Evolutionary conservation across 2,329 filamentous ascomycete species (phyloP).

Genomic region (Exophiala oligosperma): DNA sequence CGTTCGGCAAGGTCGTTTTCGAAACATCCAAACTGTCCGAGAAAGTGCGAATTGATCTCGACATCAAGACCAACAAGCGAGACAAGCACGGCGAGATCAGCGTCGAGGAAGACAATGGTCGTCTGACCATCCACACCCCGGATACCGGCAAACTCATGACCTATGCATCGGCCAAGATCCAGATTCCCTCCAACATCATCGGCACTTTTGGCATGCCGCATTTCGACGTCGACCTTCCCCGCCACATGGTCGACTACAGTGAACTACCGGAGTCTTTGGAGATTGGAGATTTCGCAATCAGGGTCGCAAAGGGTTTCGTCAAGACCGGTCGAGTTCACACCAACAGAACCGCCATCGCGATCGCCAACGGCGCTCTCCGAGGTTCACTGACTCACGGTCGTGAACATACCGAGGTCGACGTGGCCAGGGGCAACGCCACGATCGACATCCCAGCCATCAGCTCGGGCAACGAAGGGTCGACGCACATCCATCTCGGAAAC

Average conservation of each 20-base stretch:
- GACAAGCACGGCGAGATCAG: conserved; percentile 15
- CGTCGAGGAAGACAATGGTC: conserved; percentile 18
- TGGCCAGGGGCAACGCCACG: conserved; percentile 14
- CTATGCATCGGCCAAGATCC: conserved; percentile 14
- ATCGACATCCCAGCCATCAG: conserved; percentile 18
- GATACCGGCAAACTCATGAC: conserved; percentile 9
- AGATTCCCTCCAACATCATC: conserved; percentile 23
- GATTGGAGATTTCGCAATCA: conserved; percentile 13
- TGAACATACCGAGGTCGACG: conserved; percentile 15
- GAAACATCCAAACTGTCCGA: conserved; percentile 20
- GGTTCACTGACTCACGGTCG: conserved; percentile 15
- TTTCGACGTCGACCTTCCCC: conserved; percentile 18
- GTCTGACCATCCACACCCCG: conserved; percentile 15
- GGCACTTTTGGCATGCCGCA: conserved; percentile 13
- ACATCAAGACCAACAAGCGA: conserved; percentile 22
- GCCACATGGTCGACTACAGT: conserved; percentile 24
- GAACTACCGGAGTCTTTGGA: conserved; percentile 21
- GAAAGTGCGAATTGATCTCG: conserved; percentile 20
- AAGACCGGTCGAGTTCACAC: conserved; percentile 21
- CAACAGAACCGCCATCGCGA: conserved; percentile 10
- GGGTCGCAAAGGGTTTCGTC: conserved; percentile 18
- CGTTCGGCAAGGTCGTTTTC: conserved; percentile 22
- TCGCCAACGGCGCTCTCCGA: conserved; percentile 14
- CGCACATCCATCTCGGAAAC: conserved; percentile 17
- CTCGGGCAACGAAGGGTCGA: conserved; percentile 12